Evolutionary conservation across 495 filamentous ascomycete genomes (phyloP).

Genomic region (Penicillium pancosmium): DNA sequence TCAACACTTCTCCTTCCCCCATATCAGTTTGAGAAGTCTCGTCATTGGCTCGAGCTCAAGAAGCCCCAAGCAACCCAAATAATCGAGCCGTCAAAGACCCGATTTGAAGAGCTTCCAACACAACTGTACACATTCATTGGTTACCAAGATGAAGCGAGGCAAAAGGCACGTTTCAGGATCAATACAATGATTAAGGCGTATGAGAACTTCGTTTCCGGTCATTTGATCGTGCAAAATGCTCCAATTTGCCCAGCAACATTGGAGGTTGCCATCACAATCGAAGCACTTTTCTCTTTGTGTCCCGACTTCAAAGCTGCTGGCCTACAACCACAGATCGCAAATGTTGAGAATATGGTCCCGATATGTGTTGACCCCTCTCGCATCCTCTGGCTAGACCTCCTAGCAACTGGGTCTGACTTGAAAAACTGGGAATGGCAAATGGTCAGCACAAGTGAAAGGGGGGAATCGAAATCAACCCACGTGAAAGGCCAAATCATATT

Average conservation of each 20-base stretch:
- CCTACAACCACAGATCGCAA: not conserved
- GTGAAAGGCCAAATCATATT: not conserved
- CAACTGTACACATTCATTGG: slow-evolving; percentile 42
- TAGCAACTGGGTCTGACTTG: not conserved
- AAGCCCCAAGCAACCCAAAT: not conserved
- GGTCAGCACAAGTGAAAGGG: not conserved
- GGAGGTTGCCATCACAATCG: slow-evolving; percentile 50
- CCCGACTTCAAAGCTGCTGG: slow-evolving; percentile 24
- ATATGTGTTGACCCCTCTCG: not conserved
- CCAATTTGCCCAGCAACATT: slow-evolving; percentile 52
- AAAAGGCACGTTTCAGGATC: slow-evolving; percentile 46
- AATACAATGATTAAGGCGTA: slow-evolving; percentile 47
- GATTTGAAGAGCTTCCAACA: slow-evolving; percentile 4
- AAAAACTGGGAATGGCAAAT: not conserved
- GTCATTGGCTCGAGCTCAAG: slow-evolving; percentile 44
- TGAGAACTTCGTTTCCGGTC: slow-evolving; percentile 38
- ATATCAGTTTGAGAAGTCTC: slow-evolving; percentile 54
- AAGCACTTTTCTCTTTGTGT: slow-evolving; percentile 45
- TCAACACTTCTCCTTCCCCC: slow-evolving; percentile 46
- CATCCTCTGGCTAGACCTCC: not conserved
- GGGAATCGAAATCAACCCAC: slow-evolving; percentile 1
- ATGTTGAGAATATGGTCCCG: not conserved
- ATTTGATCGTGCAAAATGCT: slow-evolving; percentile 49
- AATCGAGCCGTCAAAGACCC: not conserved
- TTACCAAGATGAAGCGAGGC: slow-evolving; percentile 37